Evolutionary conservation across 2,329 filamentous ascomycete genomes (phyloP).

Genomic region (Falciphora oryzae): DNA sequence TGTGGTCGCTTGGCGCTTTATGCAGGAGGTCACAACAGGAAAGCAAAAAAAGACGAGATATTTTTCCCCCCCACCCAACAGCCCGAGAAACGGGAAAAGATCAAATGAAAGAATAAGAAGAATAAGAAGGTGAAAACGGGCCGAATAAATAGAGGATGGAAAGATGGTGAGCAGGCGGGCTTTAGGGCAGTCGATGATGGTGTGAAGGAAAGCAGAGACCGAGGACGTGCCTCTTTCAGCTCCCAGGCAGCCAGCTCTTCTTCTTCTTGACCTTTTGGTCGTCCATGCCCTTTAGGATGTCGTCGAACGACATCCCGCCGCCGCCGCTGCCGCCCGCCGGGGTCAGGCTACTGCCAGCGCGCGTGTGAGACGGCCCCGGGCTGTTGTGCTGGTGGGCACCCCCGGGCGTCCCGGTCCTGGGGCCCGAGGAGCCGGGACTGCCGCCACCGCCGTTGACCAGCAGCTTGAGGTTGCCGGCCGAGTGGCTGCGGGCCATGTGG

Average conservation of each 20-base stretch:
- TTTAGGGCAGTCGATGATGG: neutral
- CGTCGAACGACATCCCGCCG: conserved; percentile 29
- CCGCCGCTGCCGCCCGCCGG: neutral
- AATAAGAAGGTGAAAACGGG: conserved; percentile 10
- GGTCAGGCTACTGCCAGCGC: conserved; percentile 11
- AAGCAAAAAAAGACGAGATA: neutral
- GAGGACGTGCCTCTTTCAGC: neutral
- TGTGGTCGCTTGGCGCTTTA: neutral
- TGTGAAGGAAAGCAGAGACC: neutral
- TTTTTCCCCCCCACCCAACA: neutral
- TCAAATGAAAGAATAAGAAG: conserved; percentile 5
- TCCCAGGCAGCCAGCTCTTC: conserved; percentile 16
- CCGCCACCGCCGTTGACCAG: conserved; percentile 10
- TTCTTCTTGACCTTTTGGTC: conserved; percentile 24
- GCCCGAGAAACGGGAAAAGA: neutral
- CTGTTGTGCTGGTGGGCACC: conserved; percentile 3
- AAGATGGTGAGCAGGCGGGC: neutral
- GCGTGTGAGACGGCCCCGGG: neutral
- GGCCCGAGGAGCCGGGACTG: neutral
- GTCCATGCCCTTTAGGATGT: conserved; percentile 31
- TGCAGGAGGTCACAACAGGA: too few relatives aligned
- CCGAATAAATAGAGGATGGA: conserved; percentile 17
- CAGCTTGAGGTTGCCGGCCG: conserved; percentile 18
- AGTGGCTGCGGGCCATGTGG: conserved; percentile 15
- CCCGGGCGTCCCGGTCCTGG: neutral